Evolutionary conservation across 208 protist genomes (phyloP).

Genomic region (Acanthamoeba sp.): DNA sequence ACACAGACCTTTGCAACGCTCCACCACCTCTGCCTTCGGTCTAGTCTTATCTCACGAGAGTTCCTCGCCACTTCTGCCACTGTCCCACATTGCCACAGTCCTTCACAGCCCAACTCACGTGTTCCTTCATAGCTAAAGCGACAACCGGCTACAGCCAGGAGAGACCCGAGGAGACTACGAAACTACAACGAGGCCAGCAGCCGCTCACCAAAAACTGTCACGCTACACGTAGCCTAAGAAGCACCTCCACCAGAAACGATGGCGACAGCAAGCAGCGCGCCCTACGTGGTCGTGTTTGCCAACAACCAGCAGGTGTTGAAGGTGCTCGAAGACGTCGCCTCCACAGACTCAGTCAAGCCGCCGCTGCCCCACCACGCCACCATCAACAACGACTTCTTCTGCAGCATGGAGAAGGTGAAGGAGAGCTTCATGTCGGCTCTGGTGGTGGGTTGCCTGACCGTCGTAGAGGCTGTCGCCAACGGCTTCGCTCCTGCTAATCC

Average conservation of each 20-base stretch:
- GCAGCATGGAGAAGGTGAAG: background rate
- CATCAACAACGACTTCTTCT: background rate
- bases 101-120: too few relatives aligned
- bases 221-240: background rate
- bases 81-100: too few relatives aligned
- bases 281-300: background rate
- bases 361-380: background rate
- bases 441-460: background rate
- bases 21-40: too few relatives aligned
- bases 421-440: background rate
- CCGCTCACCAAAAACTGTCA: too few relatives aligned
- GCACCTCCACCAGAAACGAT: background rate
- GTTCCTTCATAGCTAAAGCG: too few relatives aligned
- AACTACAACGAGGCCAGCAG: too few relatives aligned
- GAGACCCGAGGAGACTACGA: too few relatives aligned
- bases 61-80: too few relatives aligned
- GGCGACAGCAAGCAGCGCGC: background rate
- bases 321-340: background rate
- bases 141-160: too few relatives aligned
- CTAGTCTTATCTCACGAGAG: too few relatives aligned
- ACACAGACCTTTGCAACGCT: too few relatives aligned
- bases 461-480: background rate
- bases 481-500: background rate
- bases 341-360: background rate
- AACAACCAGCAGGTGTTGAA: background rate